Evolutionary conservation across 2,329 filamentous ascomycete genomes (phyloP), one percentile per base, ranked within the genome.

Genomic region (Teratosphaeria pseudoeucalypti): DNA sequence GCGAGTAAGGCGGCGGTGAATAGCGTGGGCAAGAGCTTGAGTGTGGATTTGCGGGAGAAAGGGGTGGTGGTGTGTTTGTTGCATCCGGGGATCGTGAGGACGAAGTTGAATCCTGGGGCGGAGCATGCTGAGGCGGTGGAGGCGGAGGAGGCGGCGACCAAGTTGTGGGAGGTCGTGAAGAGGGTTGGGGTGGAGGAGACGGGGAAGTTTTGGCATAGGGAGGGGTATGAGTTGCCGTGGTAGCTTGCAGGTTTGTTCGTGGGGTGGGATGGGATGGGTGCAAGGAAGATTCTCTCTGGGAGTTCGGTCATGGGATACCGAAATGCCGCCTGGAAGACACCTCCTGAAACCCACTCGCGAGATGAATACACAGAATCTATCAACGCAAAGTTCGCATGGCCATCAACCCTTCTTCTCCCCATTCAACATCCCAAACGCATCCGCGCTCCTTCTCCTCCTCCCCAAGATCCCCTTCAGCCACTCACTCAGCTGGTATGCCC

Each of bases 401-500:
- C 37, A 19, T 49, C 19, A 49, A 6, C 43, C 43, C 62, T 65
- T 65, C 58, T 64, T 59, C 16, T 58, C 63, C 16, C 34, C 54
- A 52, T 52, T 56, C 27, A 62, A 57, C 55, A 57, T 56, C 67
- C 75, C 73, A 37, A 81, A 67, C 61, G n/a, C 10, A 32, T 34
- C 54, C 6, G 2, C 19, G n/a, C 56, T 26, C 37, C 61, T 47
- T 34, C 56, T 29, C 29, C 54, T 53, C 54, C 58, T 19, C 9
- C 56, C 54, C 12, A 34, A 54, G 9, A 55, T 10, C 43, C 85
- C 83, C 32, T 73, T 69, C 1, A 81, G 77, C 89, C 90, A 96
- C 64, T 92, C 89, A 55, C 79, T 85, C 64, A 99, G 78, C 65
- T 91, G 90, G 74, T 89, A 97, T 56, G 89, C 82, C 94, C 94